Base-by-base conservation (phyloP, 495 filamentous ascomycete genomes). In the Jackrogersella minutella region DNA sequence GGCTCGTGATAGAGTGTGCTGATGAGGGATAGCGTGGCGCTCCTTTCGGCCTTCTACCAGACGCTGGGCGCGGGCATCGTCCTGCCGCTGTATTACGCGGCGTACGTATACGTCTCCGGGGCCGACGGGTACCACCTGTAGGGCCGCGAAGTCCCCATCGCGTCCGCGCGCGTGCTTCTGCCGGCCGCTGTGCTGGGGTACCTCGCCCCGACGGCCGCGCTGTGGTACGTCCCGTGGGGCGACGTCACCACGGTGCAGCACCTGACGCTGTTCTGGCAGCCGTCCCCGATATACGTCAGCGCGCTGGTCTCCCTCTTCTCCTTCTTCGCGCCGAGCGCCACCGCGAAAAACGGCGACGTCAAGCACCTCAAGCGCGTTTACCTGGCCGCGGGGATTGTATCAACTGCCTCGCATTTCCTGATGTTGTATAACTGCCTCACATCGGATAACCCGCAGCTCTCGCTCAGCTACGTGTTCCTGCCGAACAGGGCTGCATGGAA, bases 61-160 rank as follows among this genome's bases (percentile, higher is more conserved):
- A 56, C 68, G 13, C 51, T 64, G 13, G 76, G 77, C 26, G 73
- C 76, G 16, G 78, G 68, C 17, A 43, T 75, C 8, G 62, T 80
- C 28, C 73, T 69, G 16, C 79, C 80, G 8, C 51, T 81, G 2
- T 81, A 79, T 66, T 79, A 71, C 58, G 71, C 74, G 30, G 46
- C 74, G 16, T 76, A 72, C 40, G 58, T 77, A 7, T 61, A 43
- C 22, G 61, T 65, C 17, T 73, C 76, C 3, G 50, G 64, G 5
- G 31, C 33, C 9, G 73, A 69, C 37, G 54, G 54, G 10, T 71
- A 73, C 46, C 54, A 58, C 64, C 60, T 61, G n/a, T 68, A 74
- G 13, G 71, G 73, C 14, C 76, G 77, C 4, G 53, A 69, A 16
- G 64, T 76, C 0, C 56, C 70, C 10, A 30, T 65, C 36, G 52